These are phyloP conservation scores for Endogone sp. DNA, from an alignment of 192 early-diverging fungal species.

Conservation along the genomic window DNA sequence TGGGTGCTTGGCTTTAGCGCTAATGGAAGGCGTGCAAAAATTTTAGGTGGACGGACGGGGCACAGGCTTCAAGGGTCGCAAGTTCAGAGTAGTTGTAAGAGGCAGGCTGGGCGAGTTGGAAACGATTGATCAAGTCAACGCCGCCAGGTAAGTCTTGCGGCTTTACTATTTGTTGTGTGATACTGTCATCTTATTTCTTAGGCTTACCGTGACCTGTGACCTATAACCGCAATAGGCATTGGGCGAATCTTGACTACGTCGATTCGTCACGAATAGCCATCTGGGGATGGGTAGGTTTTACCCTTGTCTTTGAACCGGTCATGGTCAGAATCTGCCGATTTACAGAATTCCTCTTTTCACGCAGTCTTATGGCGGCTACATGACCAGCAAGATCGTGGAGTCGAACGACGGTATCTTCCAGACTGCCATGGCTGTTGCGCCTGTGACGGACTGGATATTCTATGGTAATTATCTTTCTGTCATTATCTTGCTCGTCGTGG, in stretches of 20 bases:
- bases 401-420: slow-evolving; percentile 76
- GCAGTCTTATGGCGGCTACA: slow-evolving; percentile 88
- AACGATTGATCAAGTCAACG: slow-evolving; percentile 81
- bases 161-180: not conserved
- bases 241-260: slow-evolving; percentile 66
- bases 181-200: not conserved
- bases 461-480: slow-evolving; percentile 42
- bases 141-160: slow-evolving; percentile 57
- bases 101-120: slow-evolving; percentile 80
- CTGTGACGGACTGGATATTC: slow-evolving; percentile 89
- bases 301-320: no score
- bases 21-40: no score
- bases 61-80: slow-evolving; percentile 82
- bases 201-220: no score
- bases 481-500: not conserved
- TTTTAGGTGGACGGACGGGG: slow-evolving; percentile 77
- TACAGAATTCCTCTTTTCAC: no score
- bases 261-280: slow-evolving; percentile 79
- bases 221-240: no score
- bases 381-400: slow-evolving; percentile 83
- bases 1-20: slow-evolving; percentile 16
- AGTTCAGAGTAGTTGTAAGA: slow-evolving; percentile 70
- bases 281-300: slow-evolving; percentile 92
- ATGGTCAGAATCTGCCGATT: no score
- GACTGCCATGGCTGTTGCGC: slow-evolving; percentile 90